phyloP scores from a whole-genome alignment of 352 stramenopile species.

The Pythium folliculosum region DNA sequence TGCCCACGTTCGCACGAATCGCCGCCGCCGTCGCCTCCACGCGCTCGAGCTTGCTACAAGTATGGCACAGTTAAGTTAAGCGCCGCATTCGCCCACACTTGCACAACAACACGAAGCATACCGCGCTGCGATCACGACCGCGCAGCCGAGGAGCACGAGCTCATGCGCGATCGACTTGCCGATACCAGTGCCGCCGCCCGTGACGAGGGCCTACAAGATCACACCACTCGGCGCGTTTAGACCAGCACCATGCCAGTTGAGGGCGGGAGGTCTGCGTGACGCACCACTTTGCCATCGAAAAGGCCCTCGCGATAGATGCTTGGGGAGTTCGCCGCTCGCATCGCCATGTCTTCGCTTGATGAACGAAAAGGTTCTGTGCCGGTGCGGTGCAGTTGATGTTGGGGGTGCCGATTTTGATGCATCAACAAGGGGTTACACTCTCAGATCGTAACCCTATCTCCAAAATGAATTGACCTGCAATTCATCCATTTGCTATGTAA shows the following conservation, averaged over 20 bases:
- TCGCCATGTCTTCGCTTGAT: constrained; percentile 19
- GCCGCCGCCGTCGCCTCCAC: constrained; percentile 51
- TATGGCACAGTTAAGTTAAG: neutral
- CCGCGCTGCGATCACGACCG: constrained; percentile 68
- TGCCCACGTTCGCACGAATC: constrained; percentile 44
- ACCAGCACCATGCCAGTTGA: neutral
- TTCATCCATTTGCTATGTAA: constrained; percentile 3
- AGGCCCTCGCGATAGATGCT: constrained; percentile 59
- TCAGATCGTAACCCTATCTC: neutral
- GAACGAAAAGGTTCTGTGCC: neutral
- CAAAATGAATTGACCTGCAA: constrained; percentile 13
- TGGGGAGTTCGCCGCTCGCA: constrained; percentile 36
- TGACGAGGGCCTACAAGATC: constrained; percentile 56
- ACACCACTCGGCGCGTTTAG: neutral
- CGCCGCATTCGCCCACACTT: neutral
- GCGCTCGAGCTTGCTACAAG: constrained; percentile 51
- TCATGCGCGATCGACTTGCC: constrained; percentile 74
- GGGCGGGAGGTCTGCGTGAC: constrained; percentile 4
- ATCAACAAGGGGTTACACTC: constrained; percentile 18
- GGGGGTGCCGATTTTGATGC: constrained; percentile 15
- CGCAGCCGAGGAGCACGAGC: constrained; percentile 63
- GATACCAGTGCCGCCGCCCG: constrained; percentile 78
- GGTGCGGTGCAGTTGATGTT: constrained; percentile 12
- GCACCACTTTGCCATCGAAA: constrained; percentile 65
- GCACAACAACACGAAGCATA: constrained; percentile 3